A percentile compares a stretch with the other conserved stretches of the same genome.
phyloP scores from a whole-genome alignment of 495 filamentous ascomycete genomes.

The Tuber indicum region DNA sequence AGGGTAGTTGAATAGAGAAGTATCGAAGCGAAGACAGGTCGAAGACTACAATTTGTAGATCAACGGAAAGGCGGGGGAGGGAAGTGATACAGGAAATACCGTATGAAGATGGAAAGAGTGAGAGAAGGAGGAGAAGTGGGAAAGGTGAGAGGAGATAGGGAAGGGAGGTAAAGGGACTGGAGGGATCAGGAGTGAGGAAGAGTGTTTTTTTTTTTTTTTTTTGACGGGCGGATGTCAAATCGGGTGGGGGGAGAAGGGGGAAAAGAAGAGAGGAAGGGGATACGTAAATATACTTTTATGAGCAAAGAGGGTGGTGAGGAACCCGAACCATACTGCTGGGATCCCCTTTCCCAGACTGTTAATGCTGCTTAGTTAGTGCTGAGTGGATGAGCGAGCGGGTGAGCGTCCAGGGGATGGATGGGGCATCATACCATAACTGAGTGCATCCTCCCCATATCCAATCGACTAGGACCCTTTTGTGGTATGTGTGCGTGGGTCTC shows the following conservation, averaged over 20 bases:
- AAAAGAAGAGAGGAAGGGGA: constrained; percentile 28
- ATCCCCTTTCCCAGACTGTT: constrained; percentile 36
- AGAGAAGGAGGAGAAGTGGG: constrained; percentile 20
- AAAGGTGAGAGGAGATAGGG: constrained; percentile 7
- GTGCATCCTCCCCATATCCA: not conserved
- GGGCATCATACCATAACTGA: constrained; percentile 6
- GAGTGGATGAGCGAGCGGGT: constrained; percentile 31
- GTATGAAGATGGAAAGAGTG: constrained; percentile 16
- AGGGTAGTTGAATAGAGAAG: constrained; percentile 5
- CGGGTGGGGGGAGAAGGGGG: constrained; percentile 22
- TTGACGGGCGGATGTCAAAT: constrained; percentile 23
- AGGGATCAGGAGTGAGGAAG: constrained; percentile 15
- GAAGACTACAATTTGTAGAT: constrained; percentile 6
- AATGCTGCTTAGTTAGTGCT: constrained; percentile 30
- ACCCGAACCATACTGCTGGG: constrained; percentile 37
- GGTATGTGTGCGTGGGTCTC: constrained; percentile 33
- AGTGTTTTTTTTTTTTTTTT: constrained; percentile 5
- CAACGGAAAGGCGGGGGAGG: constrained; percentile 14
- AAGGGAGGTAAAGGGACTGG: constrained; percentile 17
- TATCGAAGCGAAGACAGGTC: not conserved
- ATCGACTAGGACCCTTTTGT: constrained; percentile 1
- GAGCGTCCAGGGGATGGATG: constrained; percentile 32
- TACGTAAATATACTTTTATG: constrained; percentile 38
- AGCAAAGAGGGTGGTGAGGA: constrained; percentile 19
- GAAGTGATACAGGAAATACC: constrained; percentile 18